phyloP scores from a whole-genome alignment of 345 rosid species.

The Firmiana major region DNA sequence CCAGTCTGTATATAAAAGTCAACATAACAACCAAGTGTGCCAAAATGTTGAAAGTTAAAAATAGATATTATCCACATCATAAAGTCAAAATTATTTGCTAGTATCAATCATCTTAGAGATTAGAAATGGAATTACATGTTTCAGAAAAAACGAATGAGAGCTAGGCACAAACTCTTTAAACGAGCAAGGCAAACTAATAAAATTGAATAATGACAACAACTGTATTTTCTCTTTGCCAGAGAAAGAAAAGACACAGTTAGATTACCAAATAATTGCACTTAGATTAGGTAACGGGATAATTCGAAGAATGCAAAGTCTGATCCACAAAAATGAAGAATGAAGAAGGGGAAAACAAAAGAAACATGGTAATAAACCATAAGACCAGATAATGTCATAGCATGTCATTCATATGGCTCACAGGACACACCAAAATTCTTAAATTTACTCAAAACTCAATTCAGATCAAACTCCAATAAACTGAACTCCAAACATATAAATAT shows the following conservation, averaged over 20 bases:
- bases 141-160: not conserved
- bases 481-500: not conserved
- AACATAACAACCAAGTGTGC: not conserved
- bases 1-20: not conserved
- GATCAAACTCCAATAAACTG: not conserved
- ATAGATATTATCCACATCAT: not conserved
- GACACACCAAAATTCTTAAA: not conserved
- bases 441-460: not conserved
- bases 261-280: no score
- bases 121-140: slow-evolving; percentile 10
- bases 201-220: not conserved
- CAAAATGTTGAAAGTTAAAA: not conserved
- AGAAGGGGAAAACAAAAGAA: not conserved
- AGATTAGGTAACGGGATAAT: not conserved
- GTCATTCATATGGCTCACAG: not conserved
- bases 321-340: not conserved
- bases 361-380: not conserved
- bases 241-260: no score
- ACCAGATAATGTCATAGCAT: not conserved
- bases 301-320: not conserved
- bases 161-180: not conserved
- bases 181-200: not conserved
- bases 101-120: not conserved
- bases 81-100: not conserved
- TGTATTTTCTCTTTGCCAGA: not conserved